Conservation (phyloP, 1,139 yeast genomes). For the Arxiozyma slooffiae region DNA sequence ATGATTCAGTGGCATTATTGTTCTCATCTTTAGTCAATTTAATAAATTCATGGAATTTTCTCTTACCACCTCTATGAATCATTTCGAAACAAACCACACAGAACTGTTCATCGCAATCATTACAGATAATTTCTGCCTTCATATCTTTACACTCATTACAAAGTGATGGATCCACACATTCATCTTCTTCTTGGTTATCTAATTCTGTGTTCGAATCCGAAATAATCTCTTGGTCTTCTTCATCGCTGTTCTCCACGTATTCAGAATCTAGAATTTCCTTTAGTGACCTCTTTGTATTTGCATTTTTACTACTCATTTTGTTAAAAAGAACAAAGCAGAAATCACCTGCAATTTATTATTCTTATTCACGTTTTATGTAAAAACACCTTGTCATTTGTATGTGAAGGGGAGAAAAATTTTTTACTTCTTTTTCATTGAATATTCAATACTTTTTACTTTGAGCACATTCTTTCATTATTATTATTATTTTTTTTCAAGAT, state of each 20-base stretch:
- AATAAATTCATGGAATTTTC: constrained; percentile 36
- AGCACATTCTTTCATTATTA: no score
- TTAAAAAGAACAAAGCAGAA: no score
- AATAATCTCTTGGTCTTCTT: constrained; percentile 11
- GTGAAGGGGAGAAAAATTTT: no score
- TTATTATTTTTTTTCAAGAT: neutral
- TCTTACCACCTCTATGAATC: constrained; percentile 56
- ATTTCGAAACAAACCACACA: constrained; percentile 59
- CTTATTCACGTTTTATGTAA: no score
- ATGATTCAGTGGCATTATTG: constrained; percentile 6
- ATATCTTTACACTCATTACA: constrained; percentile 66
- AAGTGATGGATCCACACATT: constrained; percentile 31
- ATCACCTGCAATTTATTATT: no score
- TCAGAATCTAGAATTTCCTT: constrained; percentile 30
- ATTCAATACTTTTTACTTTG: neutral
- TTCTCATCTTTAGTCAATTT: constrained; percentile 23
- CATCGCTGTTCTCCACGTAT: constrained; percentile 26
- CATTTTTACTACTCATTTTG: neutral
- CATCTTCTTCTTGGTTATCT: constrained; percentile 11
- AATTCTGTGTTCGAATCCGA: constrained; percentile 15
- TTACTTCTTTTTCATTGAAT: no score
- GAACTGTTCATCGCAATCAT: constrained; percentile 51
- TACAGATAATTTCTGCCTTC: constrained; percentile 50
- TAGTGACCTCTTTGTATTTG: constrained; percentile 22
- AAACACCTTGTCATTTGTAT: no score